Evolutionary conservation across 2,329 filamentous ascomycete species (phyloP).

Genomic region (Venturiaceae sp.): DNA sequence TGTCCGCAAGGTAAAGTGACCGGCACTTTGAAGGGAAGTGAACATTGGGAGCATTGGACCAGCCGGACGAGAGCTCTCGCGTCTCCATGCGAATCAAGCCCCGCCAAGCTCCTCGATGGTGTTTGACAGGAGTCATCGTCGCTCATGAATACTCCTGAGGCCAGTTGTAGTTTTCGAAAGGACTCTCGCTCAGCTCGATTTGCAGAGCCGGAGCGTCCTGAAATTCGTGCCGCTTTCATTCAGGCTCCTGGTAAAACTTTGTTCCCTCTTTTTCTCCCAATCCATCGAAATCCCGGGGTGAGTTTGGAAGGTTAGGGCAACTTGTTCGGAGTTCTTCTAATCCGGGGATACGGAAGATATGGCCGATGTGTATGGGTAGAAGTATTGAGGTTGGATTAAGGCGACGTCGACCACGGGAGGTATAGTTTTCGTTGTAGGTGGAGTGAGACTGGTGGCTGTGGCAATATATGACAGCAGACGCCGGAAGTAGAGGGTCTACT

Average conservation of each 20-base stretch:
- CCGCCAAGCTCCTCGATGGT: constrained; percentile 20
- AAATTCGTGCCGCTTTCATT: constrained; percentile 25
- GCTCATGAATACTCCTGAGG: constrained; percentile 31
- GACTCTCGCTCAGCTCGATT: constrained; percentile 19
- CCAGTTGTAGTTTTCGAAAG: constrained; percentile 16
- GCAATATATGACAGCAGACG: not conserved
- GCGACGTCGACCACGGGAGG: too few relatives aligned
- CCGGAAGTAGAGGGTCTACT: not conserved
- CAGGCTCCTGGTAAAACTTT: constrained; percentile 11
- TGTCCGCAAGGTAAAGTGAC: constrained; percentile 75
- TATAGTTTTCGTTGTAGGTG: not conserved
- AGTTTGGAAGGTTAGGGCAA: too few relatives aligned
- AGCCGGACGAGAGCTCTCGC: constrained; percentile 59
- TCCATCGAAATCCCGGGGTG: not conserved
- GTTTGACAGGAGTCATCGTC: constrained; percentile 20
- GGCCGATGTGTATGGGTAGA: not conserved
- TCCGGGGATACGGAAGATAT: not conserved
- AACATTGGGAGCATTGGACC: constrained; percentile 70
- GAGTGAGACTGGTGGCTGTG: not conserved
- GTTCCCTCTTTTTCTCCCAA: not conserved
- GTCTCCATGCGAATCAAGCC: constrained; percentile 41
- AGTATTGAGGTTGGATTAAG: not conserved
- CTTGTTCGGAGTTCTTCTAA: too few relatives aligned
- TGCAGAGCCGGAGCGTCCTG: constrained; percentile 22
- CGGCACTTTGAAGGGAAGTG: constrained; percentile 55